Evolutionary conservation across 2,329 filamentous ascomycete genomes (phyloP).

Genomic region (Aureobasidium sp.): DNA sequence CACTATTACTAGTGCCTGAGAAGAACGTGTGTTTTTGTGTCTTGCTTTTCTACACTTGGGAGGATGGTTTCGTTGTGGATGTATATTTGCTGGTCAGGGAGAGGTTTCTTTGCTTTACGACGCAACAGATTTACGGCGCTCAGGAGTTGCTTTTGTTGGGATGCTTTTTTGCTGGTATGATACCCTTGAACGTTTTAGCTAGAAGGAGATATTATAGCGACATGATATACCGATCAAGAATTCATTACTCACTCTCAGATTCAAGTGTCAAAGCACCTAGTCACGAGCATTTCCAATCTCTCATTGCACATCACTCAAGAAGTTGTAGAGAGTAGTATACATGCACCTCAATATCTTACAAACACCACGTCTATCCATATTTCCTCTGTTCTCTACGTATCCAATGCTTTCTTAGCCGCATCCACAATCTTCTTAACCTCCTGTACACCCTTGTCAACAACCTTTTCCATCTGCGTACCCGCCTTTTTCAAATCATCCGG

Average conservation of each 20-base stretch:
- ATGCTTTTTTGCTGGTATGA: conserved; percentile 3
- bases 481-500: conserved; percentile 58
- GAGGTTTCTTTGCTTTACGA: neutral
- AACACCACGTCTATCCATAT: neutral
- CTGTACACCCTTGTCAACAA: conserved; percentile 51
- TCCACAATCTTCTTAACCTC: conserved; percentile 57
- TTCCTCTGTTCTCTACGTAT: conserved; percentile 25
- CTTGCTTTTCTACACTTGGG: neutral
- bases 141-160: neutral
- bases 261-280: too few relatives aligned
- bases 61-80: neutral
- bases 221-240: neutral
- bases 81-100: neutral
- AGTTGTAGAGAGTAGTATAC: too few relatives aligned
- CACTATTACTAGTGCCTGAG: neutral
- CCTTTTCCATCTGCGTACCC: conserved; percentile 54
- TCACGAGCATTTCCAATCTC: too few relatives aligned
- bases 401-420: conserved; percentile 52
- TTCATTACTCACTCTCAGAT: neutral
- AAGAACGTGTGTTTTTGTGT: neutral
- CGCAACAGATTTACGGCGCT: neutral
- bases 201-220: neutral
- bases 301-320: neutral
- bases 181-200: neutral
- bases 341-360: neutral